phyloP scores from a whole-genome alignment of 495 filamentous ascomycete genomes.

The Penicillium salamii region DNA sequence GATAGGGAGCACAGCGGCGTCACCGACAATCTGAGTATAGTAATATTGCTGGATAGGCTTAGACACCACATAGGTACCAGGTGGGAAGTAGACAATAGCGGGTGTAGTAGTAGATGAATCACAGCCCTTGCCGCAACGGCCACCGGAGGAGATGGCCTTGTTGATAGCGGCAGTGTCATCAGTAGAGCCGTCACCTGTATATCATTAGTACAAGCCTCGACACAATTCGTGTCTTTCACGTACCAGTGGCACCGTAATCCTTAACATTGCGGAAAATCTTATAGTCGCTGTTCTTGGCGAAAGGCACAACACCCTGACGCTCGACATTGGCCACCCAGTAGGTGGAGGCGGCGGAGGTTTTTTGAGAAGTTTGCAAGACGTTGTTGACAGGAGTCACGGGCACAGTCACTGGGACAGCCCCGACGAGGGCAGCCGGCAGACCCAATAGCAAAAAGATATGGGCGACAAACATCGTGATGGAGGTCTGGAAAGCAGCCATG shows the following conservation, averaged over 20 bases:
- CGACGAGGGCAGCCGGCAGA: conserved; percentile 36
- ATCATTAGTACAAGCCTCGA: conserved; percentile 21
- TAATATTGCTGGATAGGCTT: conserved; percentile 70
- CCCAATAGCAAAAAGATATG: conserved; percentile 39
- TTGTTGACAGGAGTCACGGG: conserved; percentile 28
- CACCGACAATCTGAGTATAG: conserved; percentile 79
- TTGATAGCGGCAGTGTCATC: conserved; percentile 94
- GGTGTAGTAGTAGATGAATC: conserved; percentile 77
- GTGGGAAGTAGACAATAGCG: conserved; percentile 77
- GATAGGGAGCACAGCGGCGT: conserved; percentile 65
- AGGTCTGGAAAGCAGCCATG: conserved; percentile 26
- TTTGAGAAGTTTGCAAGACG: conserved; percentile 10
- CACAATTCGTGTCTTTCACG: background rate
- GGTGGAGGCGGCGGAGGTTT: conserved; percentile 22
- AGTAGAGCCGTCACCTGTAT: conserved; percentile 65
- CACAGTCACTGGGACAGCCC: conserved; percentile 40
- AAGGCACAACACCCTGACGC: conserved; percentile 67
- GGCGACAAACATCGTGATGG: conserved; percentile 30
- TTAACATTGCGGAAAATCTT: conserved; percentile 85
- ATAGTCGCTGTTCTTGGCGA: conserved; percentile 55
- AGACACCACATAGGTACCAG: conserved; percentile 71
- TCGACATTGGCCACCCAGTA: conserved; percentile 78
- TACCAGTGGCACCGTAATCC: conserved; percentile 75
- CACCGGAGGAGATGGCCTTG: conserved; percentile 70
- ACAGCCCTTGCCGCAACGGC: conserved; percentile 74